phyloP scores from a whole-genome alignment of 1,284 basidiomycete genomes.

The Marasmius tenuissimus region DNA sequence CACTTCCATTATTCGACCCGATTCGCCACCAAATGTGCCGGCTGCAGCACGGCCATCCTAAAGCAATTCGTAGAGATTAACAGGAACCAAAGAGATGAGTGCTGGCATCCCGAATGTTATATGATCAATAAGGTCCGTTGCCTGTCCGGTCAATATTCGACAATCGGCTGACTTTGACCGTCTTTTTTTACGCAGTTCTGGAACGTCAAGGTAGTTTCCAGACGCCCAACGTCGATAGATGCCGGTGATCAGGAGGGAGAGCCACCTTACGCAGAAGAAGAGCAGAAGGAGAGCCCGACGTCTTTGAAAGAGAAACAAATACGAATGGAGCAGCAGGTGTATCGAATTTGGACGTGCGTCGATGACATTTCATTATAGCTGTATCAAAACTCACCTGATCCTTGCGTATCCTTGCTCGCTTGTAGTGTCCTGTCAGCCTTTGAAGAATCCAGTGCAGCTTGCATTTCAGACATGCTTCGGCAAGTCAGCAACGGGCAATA shows the following conservation, averaged over 20 bases:
- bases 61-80: conserved; percentile 99
- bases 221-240: conserved; percentile 59
- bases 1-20: conserved; percentile 98
- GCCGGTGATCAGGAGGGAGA: conserved; percentile 49
- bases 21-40: conserved; percentile 98
- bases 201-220: conserved; percentile 95
- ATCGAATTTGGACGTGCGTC: conserved; percentile 94
- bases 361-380: conserved; percentile 8
- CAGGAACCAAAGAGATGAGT: conserved; percentile 95
- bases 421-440: conserved; percentile 90
- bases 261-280: conserved; percentile 68
- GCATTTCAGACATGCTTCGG: conserved; percentile 98
- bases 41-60: conserved; percentile 96
- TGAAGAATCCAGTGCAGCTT: conserved; percentile 98
- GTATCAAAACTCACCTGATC: conserved; percentile 9
- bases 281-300: conserved; percentile 75
- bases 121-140: conserved; percentile 94
- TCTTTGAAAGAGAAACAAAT: conserved; percentile 92
- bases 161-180: conserved; percentile 14
- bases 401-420: conserved; percentile 1
- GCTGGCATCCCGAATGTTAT: conserved; percentile 99
- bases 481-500: conserved; percentile 97
- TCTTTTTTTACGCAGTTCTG: conserved; percentile 70
- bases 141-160: conserved; percentile 1
- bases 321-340: conserved; percentile 96